Conservation (phyloP, 257 asterid species). For the Mentha longifolia region DNA sequence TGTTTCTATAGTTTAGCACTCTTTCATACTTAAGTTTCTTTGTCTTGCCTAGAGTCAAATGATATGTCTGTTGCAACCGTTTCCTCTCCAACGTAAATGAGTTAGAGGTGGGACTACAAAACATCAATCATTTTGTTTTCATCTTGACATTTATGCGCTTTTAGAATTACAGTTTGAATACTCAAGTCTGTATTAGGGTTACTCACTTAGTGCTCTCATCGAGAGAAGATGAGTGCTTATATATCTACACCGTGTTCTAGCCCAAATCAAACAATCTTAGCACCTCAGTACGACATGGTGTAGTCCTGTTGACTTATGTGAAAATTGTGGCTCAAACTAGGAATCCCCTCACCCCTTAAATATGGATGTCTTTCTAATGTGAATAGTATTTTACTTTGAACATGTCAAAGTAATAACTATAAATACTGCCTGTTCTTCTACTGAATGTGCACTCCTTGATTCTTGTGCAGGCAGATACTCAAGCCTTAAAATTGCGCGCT, state of each 20-base stretch:
- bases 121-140: conserved; percentile 4
- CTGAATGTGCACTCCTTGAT: conserved; percentile 21
- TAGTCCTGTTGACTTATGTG: background rate
- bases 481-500: conserved; percentile 71
- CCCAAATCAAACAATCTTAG: conserved; percentile 10
- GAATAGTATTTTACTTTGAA: background rate
- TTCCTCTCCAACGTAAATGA: background rate
- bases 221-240: conserved; percentile 15
- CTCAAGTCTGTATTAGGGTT: conserved; percentile 11
- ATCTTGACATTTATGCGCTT: conserved; percentile 13
- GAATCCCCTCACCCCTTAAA: background rate
- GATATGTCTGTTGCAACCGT: background rate
- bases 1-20: background rate
- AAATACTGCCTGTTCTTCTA: conserved; percentile 5
- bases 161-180: background rate
- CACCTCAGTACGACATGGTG: conserved; percentile 9
- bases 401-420: background rate
- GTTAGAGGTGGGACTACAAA: background rate
- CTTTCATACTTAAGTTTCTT: background rate
- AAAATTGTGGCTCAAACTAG: background rate
- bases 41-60: background rate
- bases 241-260: background rate
- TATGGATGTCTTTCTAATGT: background rate
- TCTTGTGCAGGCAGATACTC: conserved; percentile 72
- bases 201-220: background rate